phyloP scores from a whole-genome alignment of 2,329 filamentous ascomycete species.

The Penicillium thymicola region DNA sequence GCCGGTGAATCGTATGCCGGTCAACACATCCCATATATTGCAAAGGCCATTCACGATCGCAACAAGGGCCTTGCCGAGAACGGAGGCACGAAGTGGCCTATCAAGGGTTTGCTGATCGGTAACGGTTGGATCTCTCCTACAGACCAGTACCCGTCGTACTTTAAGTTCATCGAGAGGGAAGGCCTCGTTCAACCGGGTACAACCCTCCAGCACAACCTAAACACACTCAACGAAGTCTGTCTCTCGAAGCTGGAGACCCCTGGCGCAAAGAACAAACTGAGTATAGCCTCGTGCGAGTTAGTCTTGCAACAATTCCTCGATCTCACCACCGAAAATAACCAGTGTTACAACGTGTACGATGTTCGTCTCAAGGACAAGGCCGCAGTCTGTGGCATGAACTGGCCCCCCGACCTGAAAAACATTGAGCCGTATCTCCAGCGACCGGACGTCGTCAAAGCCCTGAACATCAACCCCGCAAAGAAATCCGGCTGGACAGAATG shows the following conservation, averaged over 20 bases:
- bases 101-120: slow-evolving; percentile 85
- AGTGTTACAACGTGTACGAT: slow-evolving; percentile 97
- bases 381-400: slow-evolving; percentile 86
- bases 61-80: slow-evolving; percentile 60
- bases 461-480: slow-evolving; percentile 80
- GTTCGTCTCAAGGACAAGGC: slow-evolving; percentile 77
- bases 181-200: slow-evolving; percentile 67
- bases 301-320: slow-evolving; percentile 72
- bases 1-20: slow-evolving; percentile 96
- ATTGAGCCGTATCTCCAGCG: slow-evolving; percentile 83
- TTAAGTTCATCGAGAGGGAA: slow-evolving; percentile 75
- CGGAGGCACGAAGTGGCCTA: slow-evolving; percentile 61
- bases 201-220: slow-evolving; percentile 60
- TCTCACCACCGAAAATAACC: slow-evolving; percentile 57
- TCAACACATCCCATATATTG: slow-evolving; percentile 95
- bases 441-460: slow-evolving; percentile 70
- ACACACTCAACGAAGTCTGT: slow-evolving; percentile 68
- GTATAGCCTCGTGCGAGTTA: slow-evolving; percentile 68
- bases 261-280: slow-evolving; percentile 60
- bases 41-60: slow-evolving; percentile 81
- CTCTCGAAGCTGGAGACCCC: slow-evolving; percentile 58
- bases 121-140: slow-evolving; percentile 94
- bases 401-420: slow-evolving; percentile 79
- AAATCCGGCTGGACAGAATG: slow-evolving; percentile 90
- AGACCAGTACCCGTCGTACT: slow-evolving; percentile 86